Conservation (phyloP, 345 rosid species). For the Hibiscus trionum region DNA sequence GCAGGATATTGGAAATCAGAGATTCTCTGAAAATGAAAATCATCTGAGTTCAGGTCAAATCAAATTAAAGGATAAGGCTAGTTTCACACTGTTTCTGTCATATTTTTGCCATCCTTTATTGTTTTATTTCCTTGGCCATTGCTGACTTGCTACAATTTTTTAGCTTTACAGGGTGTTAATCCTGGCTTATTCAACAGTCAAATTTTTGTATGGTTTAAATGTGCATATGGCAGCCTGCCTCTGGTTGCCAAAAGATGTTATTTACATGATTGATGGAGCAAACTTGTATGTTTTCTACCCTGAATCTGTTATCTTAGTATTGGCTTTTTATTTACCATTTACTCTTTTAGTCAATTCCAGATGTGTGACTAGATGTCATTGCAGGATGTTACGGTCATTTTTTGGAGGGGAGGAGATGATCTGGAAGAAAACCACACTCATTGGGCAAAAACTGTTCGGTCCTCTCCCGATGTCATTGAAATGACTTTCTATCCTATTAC, state of each 20-base stretch:
- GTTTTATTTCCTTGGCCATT: background rate
- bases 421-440: constrained; percentile 51
- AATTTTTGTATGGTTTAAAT: background rate
- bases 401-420: constrained; percentile 77
- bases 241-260: too few species aligned
- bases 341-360: background rate
- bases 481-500: constrained; percentile 63
- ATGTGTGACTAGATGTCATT: constrained; percentile 10
- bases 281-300: background rate
- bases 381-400: constrained; percentile 44
- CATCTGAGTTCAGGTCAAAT: constrained; percentile 42
- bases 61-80: constrained; percentile 63
- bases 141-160: constrained; percentile 10
- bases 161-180: constrained; percentile 42
- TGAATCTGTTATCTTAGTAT: background rate
- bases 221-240: background rate
- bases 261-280: background rate
- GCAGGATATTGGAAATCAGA: constrained; percentile 59
- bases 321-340: background rate
- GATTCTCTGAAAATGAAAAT: constrained; percentile 40
- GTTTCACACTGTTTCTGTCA: constrained; percentile 20
- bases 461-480: constrained; percentile 62
- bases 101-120: background rate
- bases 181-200: constrained; percentile 60
- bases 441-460: constrained; percentile 55